Evolutionary conservation across 2,329 filamentous ascomycete species (phyloP).

Genomic region (Aspergillus persii): DNA sequence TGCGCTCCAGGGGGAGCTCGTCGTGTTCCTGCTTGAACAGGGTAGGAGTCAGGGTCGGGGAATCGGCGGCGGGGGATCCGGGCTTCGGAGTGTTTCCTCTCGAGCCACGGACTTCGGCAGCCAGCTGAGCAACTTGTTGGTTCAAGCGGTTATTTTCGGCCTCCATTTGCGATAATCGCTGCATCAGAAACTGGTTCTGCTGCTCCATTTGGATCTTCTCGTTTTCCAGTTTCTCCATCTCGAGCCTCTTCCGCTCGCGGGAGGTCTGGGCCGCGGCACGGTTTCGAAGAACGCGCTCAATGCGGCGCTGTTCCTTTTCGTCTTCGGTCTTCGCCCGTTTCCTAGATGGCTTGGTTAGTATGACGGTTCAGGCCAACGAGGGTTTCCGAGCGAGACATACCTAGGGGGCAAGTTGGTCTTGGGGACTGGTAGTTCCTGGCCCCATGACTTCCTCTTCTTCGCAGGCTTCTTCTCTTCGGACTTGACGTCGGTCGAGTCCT

Average conservation of each 20-base stretch:
- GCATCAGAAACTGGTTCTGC: slow-evolving; percentile 69
- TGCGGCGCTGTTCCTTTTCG: slow-evolving; percentile 96
- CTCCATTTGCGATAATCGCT: slow-evolving; percentile 60
- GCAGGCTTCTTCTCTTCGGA: slow-evolving; percentile 65
- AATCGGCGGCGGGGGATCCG: slow-evolving; percentile 32
- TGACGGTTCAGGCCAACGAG: not conserved
- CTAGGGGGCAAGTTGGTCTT: slow-evolving; percentile 94
- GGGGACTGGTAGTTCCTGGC: slow-evolving; percentile 90
- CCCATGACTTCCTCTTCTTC: slow-evolving; percentile 99
- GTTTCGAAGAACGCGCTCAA: slow-evolving; percentile 95
- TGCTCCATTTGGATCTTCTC: slow-evolving; percentile 65
- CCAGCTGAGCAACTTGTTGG: slow-evolving; percentile 51
- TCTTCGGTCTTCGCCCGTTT: slow-evolving; percentile 99
- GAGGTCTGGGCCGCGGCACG: slow-evolving; percentile 95
- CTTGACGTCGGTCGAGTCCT: slow-evolving; percentile 23
- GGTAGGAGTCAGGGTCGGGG: slow-evolving; percentile 40
- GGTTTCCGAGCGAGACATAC: slow-evolving; percentile 46
- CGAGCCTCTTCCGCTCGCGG: slow-evolving; percentile 82
- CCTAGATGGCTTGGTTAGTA: slow-evolving; percentile 42
- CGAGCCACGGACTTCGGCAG: slow-evolving; percentile 44
- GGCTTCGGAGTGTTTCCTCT: slow-evolving; percentile 40
- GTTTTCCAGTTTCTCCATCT: slow-evolving; percentile 78
- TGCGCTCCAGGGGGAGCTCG: slow-evolving; percentile 40
- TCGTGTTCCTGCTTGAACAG: slow-evolving; percentile 46
- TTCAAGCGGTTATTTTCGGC: slow-evolving; percentile 52